Base-by-base conservation (phyloP, 352 stramenopile genomes). In the Thalassiosira sp. region DNA sequence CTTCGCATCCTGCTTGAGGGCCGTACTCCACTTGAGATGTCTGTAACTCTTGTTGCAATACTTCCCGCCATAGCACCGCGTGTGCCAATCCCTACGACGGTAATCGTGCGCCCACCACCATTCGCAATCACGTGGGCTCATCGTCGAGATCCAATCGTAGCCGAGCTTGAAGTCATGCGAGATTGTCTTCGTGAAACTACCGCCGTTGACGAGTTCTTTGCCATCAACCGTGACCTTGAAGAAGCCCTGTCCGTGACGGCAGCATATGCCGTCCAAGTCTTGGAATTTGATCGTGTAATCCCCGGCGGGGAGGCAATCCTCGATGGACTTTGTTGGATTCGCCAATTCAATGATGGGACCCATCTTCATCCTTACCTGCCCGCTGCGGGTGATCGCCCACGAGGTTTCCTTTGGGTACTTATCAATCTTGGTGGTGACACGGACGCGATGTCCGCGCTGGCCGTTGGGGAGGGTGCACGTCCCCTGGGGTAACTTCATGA, bases 231-330 rank as follows among this genome's bases (percentile, higher is more conserved):
- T 43, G n/a, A 73, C 28, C 5, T 42, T 20, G n/a, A 64, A 65
- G 1, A 49, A 33, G 1, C 64, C 64, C 3, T 73, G 15, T 1
- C 56, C 66, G 48, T 63, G 25, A 5, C 16, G 27, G 24, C 56
- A 76, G 24, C 66, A 76, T 13, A 68, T 54, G 3, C 66, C 66
- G 43, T 76, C 66, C 10, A 52, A n/a, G 35, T 76, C 66, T 18
- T 3, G 43, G 15, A 76, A 48, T 13, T n/a, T 61, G 16, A 76
- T 48, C 5, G 15, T 42, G 35, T 68, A 76, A 16, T 67, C 22
- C 1, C 56, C 66, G 0, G 45, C n/a, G 0, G 46, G 28, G 2
- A 76, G 20, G 31, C 66, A 68, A 18, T 54, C 53, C 13, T 53
- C 43, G 5, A 74, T 35, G 5, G 46, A 28, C 37, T 67, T 56